Conservation (phyloP, 495 filamentous ascomycete species). For the Penicillium dipodomyicola region DNA sequence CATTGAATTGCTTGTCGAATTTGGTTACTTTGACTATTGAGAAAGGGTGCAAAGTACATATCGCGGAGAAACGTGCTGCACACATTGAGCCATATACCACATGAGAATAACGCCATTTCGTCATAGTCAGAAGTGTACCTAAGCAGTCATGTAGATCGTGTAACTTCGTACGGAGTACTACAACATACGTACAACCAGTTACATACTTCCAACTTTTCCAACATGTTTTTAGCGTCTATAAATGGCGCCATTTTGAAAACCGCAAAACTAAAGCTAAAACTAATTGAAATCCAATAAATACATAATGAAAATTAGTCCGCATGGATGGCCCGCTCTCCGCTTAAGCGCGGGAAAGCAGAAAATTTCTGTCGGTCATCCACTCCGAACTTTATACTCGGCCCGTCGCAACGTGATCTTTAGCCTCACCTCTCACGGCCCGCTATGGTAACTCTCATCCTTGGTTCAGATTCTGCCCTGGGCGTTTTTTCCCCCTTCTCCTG, state of each 20-base stretch:
- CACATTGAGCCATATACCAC: slow-evolving; percentile 3
- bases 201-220: neutral
- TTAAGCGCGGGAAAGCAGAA: slow-evolving; percentile 20
- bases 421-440: slow-evolving; percentile 8
- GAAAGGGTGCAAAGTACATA: neutral
- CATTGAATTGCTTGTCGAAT: neutral
- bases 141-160: neutral
- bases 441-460: neutral
- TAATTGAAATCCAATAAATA: neutral
- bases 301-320: slow-evolving; percentile 1
- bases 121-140: slow-evolving; percentile 3
- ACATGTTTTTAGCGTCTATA: neutral
- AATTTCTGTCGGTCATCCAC: slow-evolving; percentile 24
- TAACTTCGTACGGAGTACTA: neutral
- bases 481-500: neutral
- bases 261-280: neutral
- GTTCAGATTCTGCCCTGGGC: neutral
- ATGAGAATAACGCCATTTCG: slow-evolving; percentile 9
- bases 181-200: too few species aligned
- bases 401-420: slow-evolving; percentile 26
- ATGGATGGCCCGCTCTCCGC: slow-evolving; percentile 7
- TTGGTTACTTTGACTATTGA: neutral
- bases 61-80: slow-evolving; percentile 1
- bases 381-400: slow-evolving; percentile 25
- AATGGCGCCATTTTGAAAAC: slow-evolving; percentile 8